Evolutionary conservation across 2,329 filamentous ascomycete genomes (phyloP), one percentile per base, ranked within the genome.

Genomic region (Byssoonygena ceratinophila): DNA sequence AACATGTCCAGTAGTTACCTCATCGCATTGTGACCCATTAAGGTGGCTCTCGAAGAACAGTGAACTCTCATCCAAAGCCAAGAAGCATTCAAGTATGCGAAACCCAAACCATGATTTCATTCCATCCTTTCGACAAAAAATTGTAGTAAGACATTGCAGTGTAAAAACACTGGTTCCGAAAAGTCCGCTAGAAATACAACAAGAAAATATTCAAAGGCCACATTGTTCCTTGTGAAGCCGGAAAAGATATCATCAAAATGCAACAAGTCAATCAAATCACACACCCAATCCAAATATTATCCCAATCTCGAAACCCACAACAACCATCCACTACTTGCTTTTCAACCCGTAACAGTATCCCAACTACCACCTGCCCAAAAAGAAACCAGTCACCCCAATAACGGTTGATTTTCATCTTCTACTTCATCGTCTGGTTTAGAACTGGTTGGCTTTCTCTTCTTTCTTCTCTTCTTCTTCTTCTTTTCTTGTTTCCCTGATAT

Each of bases 391-490:
- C 40, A 44, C 23, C 40, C 43, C 4, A 52, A 5, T 27, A 47
- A 44, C 18, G 27, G 36, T 27, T 44, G 41, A 29, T n/a, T 37
- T 27, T 53, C 46, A 29, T 45, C 51, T 1, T 44, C 37, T 14
- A 8, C 37, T 20, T 11, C 25, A 22, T 53, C 18, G 2, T 23
- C 41, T 18, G 32, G 9, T 50, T 54, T 52, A 20, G 52, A 52
- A 9, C 29, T 27, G 1, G 27, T 36, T 20, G 48, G 44, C 48
- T 56, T 56, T 39, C 52, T 39, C 32, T 54, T 56, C 52, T 53
- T 54, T 45, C 52, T 49, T 34, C 44, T 6, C 40, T 44, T 44
- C 43, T 45, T 56, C 52, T 56, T 56, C 52, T 54, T 56, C 25
- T 40, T 46, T 7, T 52, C 41, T 22, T 46, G 39, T 36, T 48